A percentile compares a stretch with the other conserved stretches of the same genome.
These are phyloP conservation scores for Populus hybrid DNA, from an alignment of 441 rosid genomes.

Conservation along the genomic window DNA sequence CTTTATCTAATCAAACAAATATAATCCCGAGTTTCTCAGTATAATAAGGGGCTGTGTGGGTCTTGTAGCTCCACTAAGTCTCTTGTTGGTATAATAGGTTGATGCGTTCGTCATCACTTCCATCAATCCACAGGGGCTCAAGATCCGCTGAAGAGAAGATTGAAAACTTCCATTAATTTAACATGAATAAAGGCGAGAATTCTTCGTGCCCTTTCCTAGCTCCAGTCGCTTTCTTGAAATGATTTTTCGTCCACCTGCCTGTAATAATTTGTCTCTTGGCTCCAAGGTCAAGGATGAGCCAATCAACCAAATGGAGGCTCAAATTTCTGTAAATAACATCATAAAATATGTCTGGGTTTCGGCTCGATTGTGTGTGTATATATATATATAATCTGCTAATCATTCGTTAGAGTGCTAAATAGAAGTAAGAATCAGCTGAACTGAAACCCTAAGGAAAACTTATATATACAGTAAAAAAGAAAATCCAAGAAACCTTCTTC, in stretches of 20 bases:
- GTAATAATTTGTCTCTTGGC: neutral
- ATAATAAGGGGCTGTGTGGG: neutral
- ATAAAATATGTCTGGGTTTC: no score
- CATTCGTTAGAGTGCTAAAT: no score
- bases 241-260: neutral
- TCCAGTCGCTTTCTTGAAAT: conserved; percentile 11
- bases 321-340: no score
- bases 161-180: neutral
- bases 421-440: no score
- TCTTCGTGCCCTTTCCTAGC: conserved; percentile 6
- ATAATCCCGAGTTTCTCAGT: neutral
- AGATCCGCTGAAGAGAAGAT: conserved; percentile 1
- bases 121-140: neutral
- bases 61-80: neutral
- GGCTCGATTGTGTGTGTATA: no score
- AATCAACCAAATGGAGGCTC: no score
- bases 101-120: neutral
- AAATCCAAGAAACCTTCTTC: no score
- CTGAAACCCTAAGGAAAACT: no score
- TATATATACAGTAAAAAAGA: no score
- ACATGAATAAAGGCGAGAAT: neutral
- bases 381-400: no score
- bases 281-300: neutral
- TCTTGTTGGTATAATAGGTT: neutral
- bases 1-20: neutral